These are phyloP conservation scores for Sungouiozyma ichnusensis DNA, from an alignment of 805 yeast species.

Conservation along the genomic window DNA sequence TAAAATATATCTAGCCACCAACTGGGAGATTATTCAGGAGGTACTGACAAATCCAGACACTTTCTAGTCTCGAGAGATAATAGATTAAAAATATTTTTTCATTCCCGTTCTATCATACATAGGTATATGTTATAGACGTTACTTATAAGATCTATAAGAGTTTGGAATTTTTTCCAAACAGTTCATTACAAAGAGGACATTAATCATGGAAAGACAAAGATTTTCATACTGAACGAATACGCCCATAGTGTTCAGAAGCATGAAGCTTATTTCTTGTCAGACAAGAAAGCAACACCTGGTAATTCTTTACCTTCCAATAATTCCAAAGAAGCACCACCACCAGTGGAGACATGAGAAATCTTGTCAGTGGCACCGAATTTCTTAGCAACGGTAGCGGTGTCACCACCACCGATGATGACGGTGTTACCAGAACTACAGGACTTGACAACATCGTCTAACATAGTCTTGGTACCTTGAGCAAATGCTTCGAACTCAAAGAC, in stretches of 20 bases:
- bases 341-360: slow-evolving; percentile 97
- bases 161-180: slow-evolving; percentile 3
- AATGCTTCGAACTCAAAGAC: slow-evolving; percentile 95
- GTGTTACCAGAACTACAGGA: slow-evolving; percentile 85
- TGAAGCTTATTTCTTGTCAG: slow-evolving; percentile 44
- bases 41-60: no score
- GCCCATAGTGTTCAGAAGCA: not conserved
- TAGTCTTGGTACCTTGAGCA: slow-evolving; percentile 82
- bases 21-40: slow-evolving; percentile 1
- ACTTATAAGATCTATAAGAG: not conserved
- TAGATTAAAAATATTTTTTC: not conserved
- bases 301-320: slow-evolving; percentile 96
- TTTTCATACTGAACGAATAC: not conserved
- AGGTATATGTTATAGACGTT: not conserved
- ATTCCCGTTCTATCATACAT: not conserved
- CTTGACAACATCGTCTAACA: slow-evolving; percentile 80
- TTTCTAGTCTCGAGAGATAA: no score
- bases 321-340: slow-evolving; percentile 99
- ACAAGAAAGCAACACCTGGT: slow-evolving; percentile 95
- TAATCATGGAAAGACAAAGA: not conserved
- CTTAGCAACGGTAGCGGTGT: slow-evolving; percentile 98
- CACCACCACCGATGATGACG: slow-evolving; percentile 97
- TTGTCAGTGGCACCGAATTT: slow-evolving; percentile 94
- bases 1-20: slow-evolving; percentile 1
- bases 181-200: slow-evolving; percentile 1